phyloP scores from a whole-genome alignment of 2,329 filamentous ascomycete genomes.

The Coniochaeta sp. region DNA sequence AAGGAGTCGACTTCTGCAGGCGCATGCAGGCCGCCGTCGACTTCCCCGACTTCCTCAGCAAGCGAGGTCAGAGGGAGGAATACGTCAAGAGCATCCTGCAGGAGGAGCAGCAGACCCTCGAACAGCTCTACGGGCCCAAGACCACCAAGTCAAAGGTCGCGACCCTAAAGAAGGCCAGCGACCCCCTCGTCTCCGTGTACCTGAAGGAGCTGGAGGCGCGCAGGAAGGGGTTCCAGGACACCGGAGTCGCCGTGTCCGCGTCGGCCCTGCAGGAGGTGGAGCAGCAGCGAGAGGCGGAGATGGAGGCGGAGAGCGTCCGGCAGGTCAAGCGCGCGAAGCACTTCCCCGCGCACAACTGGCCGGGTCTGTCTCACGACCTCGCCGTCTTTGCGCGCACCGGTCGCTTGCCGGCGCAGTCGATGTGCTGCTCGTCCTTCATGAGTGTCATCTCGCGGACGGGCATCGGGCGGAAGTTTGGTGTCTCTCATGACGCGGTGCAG shows the following conservation, averaged over 20 bases:
- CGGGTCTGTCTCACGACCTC: conserved; percentile 39
- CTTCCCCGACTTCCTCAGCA: conserved; percentile 31
- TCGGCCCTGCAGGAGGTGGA: conserved; percentile 52
- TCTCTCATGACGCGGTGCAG: conserved; percentile 10
- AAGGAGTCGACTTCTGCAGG: conserved; percentile 54
- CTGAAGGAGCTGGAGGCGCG: conserved; percentile 24
- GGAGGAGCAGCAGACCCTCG: conserved; percentile 48
- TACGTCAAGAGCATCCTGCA: conserved; percentile 40
- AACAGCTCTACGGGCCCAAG: conserved; percentile 44
- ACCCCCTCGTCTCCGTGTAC: conserved; percentile 15
- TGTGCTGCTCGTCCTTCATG: conserved; percentile 33
- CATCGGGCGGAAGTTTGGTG: conserved; percentile 24
- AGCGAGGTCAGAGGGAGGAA: conserved; percentile 21
- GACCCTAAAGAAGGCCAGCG: conserved; percentile 7
- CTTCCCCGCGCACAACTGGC: conserved; percentile 31
- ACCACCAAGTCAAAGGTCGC: conserved; percentile 14
- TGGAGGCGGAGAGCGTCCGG: conserved; percentile 49
- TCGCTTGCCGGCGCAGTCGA: conserved; percentile 24
- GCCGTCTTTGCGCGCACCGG: conserved; percentile 37
- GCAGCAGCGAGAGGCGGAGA: conserved; percentile 51
- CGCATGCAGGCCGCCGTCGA: conserved; percentile 40
- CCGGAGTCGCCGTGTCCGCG: conserved; percentile 33
- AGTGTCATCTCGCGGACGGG: conserved; percentile 26
- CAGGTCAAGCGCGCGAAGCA: conserved; percentile 40
- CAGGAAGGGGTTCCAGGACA: conserved; percentile 21